Evolutionary conservation across 306 rosid species (phyloP).

Genomic region (Chamaecrista fasciculata): DNA sequence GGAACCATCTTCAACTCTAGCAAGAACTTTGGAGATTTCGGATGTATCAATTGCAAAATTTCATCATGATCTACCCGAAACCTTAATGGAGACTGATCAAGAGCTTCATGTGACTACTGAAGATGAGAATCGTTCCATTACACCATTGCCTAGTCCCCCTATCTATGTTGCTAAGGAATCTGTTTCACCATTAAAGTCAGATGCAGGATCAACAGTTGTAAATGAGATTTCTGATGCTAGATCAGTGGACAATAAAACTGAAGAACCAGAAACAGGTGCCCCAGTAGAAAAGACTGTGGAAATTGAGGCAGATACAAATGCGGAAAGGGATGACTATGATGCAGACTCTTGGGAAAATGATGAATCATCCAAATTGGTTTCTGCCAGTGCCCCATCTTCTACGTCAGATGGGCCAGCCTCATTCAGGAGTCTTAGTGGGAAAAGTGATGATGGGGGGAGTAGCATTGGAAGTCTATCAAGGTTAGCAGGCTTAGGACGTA

Average conservation of each 20-base stretch:
- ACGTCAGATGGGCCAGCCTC: constrained; percentile 86
- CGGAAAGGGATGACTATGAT: constrained; percentile 72
- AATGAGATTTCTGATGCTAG: constrained; percentile 44
- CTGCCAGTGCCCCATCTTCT: constrained; percentile 43
- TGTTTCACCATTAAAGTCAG: constrained; percentile 40
- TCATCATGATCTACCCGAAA: constrained; percentile 53
- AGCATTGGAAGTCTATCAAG: constrained; percentile 92
- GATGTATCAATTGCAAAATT: constrained; percentile 40
- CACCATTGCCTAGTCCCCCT: constrained; percentile 37
- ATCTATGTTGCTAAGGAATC: constrained; percentile 38
- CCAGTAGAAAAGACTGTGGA: constrained; percentile 54
- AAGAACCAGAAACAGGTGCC: constrained; percentile 37
- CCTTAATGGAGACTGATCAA: constrained; percentile 51
- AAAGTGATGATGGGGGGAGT: constrained; percentile 82
- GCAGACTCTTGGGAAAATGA: constrained; percentile 77
- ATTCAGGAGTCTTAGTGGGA: constrained; percentile 84
- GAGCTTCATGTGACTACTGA: constrained; percentile 38
- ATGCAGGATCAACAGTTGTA: constrained; percentile 38
- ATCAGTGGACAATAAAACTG: constrained; percentile 30
- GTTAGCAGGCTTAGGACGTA: constrained; percentile 92
- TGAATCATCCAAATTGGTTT: constrained; percentile 56
- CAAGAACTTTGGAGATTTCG: constrained; percentile 39
- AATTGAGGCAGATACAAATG: constrained; percentile 48
- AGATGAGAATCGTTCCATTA: constrained; percentile 43
- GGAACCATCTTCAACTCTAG: constrained; percentile 39